phyloP scores from a whole-genome alignment of 495 filamentous ascomycete genomes.

The Letharia columbiana region DNA sequence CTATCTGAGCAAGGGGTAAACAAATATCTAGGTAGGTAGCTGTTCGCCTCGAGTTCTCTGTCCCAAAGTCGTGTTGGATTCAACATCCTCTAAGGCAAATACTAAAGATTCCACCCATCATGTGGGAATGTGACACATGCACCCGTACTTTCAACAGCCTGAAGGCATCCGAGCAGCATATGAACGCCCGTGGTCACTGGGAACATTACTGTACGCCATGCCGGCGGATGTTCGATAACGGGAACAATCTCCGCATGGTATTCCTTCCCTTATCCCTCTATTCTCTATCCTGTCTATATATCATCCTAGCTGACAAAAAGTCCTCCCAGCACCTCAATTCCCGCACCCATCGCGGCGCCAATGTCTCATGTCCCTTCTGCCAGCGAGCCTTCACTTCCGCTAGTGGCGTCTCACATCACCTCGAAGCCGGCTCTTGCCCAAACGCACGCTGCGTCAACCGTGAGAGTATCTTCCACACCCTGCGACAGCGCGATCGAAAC shows the following conservation, averaged over 20 bases:
- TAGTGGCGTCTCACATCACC: slow-evolving; percentile 39
- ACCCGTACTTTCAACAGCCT: slow-evolving; percentile 24
- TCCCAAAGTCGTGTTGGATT: background rate
- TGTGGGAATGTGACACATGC: slow-evolving; percentile 35
- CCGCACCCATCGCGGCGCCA: slow-evolving; percentile 30
- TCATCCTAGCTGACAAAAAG: slow-evolving; percentile 3
- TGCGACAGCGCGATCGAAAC: slow-evolving; percentile 40
- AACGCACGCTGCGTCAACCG: slow-evolving; percentile 32
- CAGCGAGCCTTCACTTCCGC: slow-evolving; percentile 31
- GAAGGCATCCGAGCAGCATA: slow-evolving; percentile 32
- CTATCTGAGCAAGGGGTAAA: no score
- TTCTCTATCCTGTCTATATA: background rate
- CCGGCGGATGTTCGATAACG: slow-evolving; percentile 31
- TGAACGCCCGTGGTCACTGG: slow-evolving; percentile 31
- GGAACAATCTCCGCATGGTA: slow-evolving; percentile 36
- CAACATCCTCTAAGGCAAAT: background rate
- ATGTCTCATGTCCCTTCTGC: slow-evolving; percentile 40
- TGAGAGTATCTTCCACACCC: slow-evolving; percentile 39
- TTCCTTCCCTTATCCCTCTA: background rate
- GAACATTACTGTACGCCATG: slow-evolving; percentile 36
- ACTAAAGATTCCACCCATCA: background rate
- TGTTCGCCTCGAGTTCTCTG: background rate
- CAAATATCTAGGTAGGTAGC: no score
- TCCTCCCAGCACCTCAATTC: slow-evolving; percentile 39
- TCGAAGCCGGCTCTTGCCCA: slow-evolving; percentile 38